These are phyloP conservation scores for Aspergillus fumigatus DNA, from an alignment of 2,329 filamentous ascomycete genomes.

Conservation along the genomic window DNA sequence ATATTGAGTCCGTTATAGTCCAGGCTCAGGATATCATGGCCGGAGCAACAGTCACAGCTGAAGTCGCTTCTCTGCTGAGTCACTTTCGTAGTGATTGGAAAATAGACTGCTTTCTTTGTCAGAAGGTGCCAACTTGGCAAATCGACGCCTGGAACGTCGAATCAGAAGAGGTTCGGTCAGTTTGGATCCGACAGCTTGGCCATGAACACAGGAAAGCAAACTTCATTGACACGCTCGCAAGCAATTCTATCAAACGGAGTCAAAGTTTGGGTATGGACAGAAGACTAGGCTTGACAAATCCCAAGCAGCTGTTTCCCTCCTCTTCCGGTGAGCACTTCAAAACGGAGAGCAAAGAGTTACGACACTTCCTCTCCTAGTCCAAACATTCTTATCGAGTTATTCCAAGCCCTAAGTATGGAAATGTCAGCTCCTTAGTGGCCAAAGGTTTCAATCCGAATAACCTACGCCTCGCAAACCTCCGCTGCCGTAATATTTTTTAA, in stretches of 20 bases:
- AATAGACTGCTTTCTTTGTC: neutral
- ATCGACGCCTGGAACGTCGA: neutral
- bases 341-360: constrained; percentile 1
- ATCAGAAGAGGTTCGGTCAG: neutral
- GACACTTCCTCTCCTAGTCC: constrained; percentile 52
- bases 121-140: neutral
- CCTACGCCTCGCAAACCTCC: constrained; percentile 75
- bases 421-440: constrained; percentile 17
- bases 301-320: neutral
- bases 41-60: neutral
- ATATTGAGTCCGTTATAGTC: neutral
- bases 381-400: constrained; percentile 76
- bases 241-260: neutral
- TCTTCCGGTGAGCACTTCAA: neutral
- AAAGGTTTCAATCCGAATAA: constrained; percentile 12
- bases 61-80: neutral
- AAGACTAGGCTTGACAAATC: neutral
- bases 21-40: neutral
- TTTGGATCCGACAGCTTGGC: neutral
- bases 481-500: constrained; percentile 77
- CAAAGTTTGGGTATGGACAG: neutral
- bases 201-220: neutral
- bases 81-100: neutral
- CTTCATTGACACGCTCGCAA: neutral
- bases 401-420: constrained; percentile 57